phyloP scores from a whole-genome alignment of 768 basidiomycete species.

The Hericium rajendrae region DNA sequence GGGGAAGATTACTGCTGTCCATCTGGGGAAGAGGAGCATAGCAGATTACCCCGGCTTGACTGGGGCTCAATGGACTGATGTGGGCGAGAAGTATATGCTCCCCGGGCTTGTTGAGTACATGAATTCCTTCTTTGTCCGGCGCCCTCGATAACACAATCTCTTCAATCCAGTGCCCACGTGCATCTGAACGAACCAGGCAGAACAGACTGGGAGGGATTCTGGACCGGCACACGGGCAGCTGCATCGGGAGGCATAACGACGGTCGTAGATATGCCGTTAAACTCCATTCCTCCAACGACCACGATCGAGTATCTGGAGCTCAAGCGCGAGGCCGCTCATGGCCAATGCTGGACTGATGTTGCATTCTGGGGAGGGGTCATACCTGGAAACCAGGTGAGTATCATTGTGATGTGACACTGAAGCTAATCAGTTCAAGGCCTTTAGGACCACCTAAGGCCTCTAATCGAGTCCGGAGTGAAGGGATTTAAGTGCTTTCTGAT shows the following conservation, averaged over 20 bases:
- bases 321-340: conserved; percentile 63
- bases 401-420: neutral
- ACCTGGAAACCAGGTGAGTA: conserved; percentile 73
- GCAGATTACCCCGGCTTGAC: conserved; percentile 16
- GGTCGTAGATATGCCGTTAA: conserved; percentile 95
- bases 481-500: conserved; percentile 98
- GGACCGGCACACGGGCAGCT: conserved; percentile 85
- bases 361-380: conserved; percentile 95
- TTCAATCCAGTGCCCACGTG: conserved; percentile 63
- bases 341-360: conserved; percentile 72
- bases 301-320: conserved; percentile 63
- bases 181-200: conserved; percentile 93
- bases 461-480: conserved; percentile 74
- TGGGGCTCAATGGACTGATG: conserved; percentile 25
- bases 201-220: conserved; percentile 91
- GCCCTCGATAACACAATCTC: neutral
- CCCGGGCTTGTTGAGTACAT: conserved; percentile 50
- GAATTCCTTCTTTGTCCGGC: neutral
- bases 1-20: conserved; percentile 33
- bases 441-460: conserved; percentile 64
- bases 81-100: conserved; percentile 31
- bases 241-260: conserved; percentile 93
- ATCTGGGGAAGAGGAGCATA: conserved; percentile 11
- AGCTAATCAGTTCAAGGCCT: neutral
- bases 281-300: conserved; percentile 94